Percentiles rank a stretch among this genome's conserved stretches.
These are phyloP conservation scores for Apiotrichum veenhuisii DNA, from an alignment of 1,284 basidiomycete species.

Conservation along the genomic window DNA sequence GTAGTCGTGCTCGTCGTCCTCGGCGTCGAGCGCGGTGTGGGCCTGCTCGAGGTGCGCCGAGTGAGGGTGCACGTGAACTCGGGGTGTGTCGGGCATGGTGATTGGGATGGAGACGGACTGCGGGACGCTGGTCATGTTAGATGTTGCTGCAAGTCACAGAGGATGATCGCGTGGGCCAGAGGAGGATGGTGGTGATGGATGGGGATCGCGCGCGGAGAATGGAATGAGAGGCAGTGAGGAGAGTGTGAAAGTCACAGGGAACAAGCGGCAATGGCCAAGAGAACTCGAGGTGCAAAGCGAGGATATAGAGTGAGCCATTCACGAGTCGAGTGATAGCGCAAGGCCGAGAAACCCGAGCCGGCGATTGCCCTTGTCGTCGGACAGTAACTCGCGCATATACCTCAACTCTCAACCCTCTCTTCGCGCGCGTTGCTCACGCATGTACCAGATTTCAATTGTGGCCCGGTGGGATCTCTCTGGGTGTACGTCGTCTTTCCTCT, in stretches of 20 bases:
- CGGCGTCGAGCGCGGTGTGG: conserved; percentile 12
- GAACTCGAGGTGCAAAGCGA: not conserved
- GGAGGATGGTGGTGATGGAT: not conserved
- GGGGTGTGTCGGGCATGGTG: conserved; percentile 9
- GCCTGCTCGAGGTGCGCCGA: conserved; percentile 21
- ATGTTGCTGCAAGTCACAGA: too few relatives aligned
- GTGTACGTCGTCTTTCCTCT: not conserved
- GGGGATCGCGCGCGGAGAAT: not conserved
- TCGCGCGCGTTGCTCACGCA: too few relatives aligned
- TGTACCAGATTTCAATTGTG: too few relatives aligned
- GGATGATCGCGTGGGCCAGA: not conserved
- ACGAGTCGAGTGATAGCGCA: too few relatives aligned
- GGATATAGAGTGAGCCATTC: too few relatives aligned
- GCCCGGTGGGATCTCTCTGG: too few relatives aligned
- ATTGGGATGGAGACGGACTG: not conserved
- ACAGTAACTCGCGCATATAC: too few relatives aligned
- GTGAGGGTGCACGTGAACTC: conserved; percentile 26
- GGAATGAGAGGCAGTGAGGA: not conserved
- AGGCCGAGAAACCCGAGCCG: not conserved
- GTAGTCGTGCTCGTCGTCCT: conserved; percentile 50
- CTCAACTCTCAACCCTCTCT: too few relatives aligned
- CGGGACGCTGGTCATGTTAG: conserved; percentile 1
- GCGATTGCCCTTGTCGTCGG: too few relatives aligned
- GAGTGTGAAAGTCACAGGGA: too few relatives aligned
- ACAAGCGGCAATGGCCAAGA: not conserved